Conservation (phyloP, 352 stramenopile genomes). For the Globisporangium cystogenes region DNA sequence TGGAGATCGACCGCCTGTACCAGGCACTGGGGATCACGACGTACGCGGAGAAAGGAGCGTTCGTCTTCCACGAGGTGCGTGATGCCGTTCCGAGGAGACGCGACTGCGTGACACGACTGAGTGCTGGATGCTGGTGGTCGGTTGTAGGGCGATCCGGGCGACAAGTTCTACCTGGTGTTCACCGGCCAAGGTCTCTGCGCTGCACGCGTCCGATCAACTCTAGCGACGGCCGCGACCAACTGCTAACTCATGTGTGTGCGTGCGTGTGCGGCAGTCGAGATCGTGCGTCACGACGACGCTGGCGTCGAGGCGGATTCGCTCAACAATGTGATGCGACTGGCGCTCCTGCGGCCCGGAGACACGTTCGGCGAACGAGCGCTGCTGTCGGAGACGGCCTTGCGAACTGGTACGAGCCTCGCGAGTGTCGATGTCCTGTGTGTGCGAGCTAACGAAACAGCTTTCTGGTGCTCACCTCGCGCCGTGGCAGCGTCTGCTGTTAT, state of each 20-base stretch:
- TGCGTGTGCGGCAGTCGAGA: conserved; percentile 34
- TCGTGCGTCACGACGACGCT: conserved; percentile 28
- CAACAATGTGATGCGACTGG: conserved; percentile 27
- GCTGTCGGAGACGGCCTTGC: conserved; percentile 49
- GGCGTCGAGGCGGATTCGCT: conserved; percentile 1
- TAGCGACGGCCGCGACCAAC: background rate
- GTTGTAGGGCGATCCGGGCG: conserved; percentile 54
- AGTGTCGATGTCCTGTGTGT: background rate
- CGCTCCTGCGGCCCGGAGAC: conserved; percentile 45
- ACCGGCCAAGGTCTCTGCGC: conserved; percentile 46
- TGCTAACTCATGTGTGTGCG: background rate
- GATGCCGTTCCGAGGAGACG: background rate
- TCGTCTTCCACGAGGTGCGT: conserved; percentile 56
- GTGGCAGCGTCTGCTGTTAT: conserved; percentile 48
- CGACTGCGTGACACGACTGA: too few relatives aligned
- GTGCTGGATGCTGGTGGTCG: conserved; percentile 1
- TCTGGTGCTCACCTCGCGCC: too few relatives aligned
- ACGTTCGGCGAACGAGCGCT: conserved; percentile 76
- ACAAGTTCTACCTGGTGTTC: conserved; percentile 79
- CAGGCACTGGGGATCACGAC: conserved; percentile 54
- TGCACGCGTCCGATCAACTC: background rate
- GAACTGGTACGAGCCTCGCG: conserved; percentile 28
- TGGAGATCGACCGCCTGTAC: conserved; percentile 70
- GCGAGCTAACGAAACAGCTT: background rate
- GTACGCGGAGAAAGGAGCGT: conserved; percentile 36